A percentile compares a stretch with the other conserved stretches of the same genome.
phyloP scores from a whole-genome alignment of 2,329 filamentous ascomycete genomes.

The Fusarium citri region DNA sequence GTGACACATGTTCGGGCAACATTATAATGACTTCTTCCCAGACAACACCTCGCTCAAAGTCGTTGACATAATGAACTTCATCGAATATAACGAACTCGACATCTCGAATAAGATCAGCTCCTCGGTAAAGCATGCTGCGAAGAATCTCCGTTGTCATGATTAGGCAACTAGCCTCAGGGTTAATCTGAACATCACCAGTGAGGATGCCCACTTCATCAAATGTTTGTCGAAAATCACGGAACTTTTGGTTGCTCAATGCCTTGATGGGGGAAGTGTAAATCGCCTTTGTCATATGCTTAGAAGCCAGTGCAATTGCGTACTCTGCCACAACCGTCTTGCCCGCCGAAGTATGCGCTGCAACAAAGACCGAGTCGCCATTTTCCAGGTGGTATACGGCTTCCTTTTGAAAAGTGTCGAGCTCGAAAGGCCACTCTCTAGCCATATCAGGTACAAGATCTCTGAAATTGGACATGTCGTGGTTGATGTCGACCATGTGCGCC shows the following conservation, averaged over 20 bases:
- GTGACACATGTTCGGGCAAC: conserved; percentile 95
- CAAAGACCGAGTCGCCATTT: conserved; percentile 96
- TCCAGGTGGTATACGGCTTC: conserved; percentile 98
- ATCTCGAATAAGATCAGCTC: conserved; percentile 94
- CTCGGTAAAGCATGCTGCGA: conserved; percentile 96
- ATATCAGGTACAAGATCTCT: conserved; percentile 93
- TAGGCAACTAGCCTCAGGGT: conserved; percentile 94
- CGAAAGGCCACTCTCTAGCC: conserved; percentile 96
- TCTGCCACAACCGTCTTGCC: conserved; percentile 98
- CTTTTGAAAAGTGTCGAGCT: conserved; percentile 98
- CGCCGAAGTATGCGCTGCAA: conserved; percentile 96
- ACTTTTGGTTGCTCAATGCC: conserved; percentile 98
- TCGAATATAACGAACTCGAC: conserved; percentile 99
- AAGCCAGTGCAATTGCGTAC: conserved; percentile 94
- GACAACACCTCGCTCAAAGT: conserved; percentile 93
- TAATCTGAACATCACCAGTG: conserved; percentile 97
- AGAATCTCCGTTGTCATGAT: conserved; percentile 99
- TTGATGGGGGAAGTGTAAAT: conserved; percentile 99
- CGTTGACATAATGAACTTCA: conserved; percentile 98
- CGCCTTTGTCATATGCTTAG: conserved; percentile 99
- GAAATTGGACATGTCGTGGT: conserved; percentile 94
- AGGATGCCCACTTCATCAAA: conserved; percentile 98
- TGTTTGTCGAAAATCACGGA: conserved; percentile 88
- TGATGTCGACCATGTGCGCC: conserved; percentile 98
- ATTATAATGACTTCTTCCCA: conserved; percentile 99